Evolutionary conservation across 2,329 filamentous ascomycete species (phyloP), one percentile per base, ranked within the genome.

Genomic region (Penicillium sp.): DNA sequence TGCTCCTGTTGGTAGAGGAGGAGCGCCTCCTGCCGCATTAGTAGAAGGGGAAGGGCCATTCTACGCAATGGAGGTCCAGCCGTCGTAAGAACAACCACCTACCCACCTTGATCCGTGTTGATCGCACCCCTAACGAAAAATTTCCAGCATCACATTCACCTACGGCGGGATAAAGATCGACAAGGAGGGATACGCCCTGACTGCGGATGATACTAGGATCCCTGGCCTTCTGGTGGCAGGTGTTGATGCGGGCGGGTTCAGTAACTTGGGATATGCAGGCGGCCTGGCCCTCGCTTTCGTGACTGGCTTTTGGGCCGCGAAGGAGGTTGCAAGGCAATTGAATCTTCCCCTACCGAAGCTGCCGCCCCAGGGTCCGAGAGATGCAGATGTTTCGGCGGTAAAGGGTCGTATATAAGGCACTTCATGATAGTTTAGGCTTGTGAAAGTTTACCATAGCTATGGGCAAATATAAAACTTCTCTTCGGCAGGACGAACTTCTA

Each of bases 61-160:
- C 54, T 67, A 69, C 56, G 70, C 66, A 11, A 73, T 72, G 58
- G 69, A 73, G 56, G 69, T 73, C 6, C 70, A 73, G 46, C 69
- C 70, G 60, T 73, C 70, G 69, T 71, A 66, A 50, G 67, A 3
- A 35, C 66, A 29, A 11, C 9, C 45, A 23, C 8, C 45, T 11
- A 17, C 6, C 13, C 23, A 29, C 9, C 6, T 13, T 15, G 44
- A 1, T 29, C 9, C 47, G 13, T 47, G 7, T 7, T 3, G 5
- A 38, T 29, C 8, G 15, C 17, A 15, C 49, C 26, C 23, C 46
- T 57, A 26, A 58, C 48, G 44, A 41, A 15, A 30, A 44, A 44
- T 29, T 56, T 30, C 5, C 30, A 71, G 70, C 2, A 72, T 72
- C 44, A 72, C 71, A 7, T 72, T 73, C 59, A 70, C 71, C 3